phyloP scores from a whole-genome alignment of 257 asterid species.

The Ehretia macrophylla region DNA sequence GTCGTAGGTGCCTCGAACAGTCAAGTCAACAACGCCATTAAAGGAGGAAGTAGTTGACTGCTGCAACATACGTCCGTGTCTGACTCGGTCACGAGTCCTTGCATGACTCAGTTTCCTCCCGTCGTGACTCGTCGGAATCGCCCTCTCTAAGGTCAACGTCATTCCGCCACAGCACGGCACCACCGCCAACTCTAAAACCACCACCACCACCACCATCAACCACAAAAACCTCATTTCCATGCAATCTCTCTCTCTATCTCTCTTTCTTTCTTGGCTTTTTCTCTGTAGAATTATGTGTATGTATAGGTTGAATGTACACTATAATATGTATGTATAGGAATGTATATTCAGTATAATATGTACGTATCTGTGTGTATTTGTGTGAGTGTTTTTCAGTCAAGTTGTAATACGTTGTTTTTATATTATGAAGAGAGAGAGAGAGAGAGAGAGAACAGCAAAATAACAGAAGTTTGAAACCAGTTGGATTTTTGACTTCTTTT shows the following conservation, averaged over 20 bases:
- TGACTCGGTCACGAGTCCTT: conserved; percentile 56
- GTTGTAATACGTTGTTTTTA: too few species aligned
- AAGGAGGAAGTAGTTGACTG: conserved; percentile 34
- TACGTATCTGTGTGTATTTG: not conserved
- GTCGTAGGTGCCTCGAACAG: conserved; percentile 82
- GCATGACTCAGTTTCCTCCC: conserved; percentile 30
- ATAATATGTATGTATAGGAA: not conserved
- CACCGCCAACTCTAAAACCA: not conserved
- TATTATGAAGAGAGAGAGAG: not conserved
- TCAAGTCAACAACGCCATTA: conserved; percentile 68
- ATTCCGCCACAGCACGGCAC: not conserved
- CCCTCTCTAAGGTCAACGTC: not conserved
- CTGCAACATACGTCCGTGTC: conserved; percentile 84
- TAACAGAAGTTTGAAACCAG: conserved; percentile 1
- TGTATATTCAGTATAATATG: too few species aligned
- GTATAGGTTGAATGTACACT: not conserved
- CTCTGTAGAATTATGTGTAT: too few species aligned
- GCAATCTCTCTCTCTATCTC: not conserved
- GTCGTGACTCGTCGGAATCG: not conserved
- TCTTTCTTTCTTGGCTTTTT: not conserved
- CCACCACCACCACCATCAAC: not conserved
- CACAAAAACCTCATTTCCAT: not conserved
- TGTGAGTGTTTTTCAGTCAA: too few species aligned
- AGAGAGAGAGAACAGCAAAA: not conserved
- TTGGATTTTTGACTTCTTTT: too few species aligned